Evolutionary conservation across 805 yeast genomes (phyloP), one percentile per base, ranked within the genome.

Genomic region (Saturnispora gosingensis): DNA sequence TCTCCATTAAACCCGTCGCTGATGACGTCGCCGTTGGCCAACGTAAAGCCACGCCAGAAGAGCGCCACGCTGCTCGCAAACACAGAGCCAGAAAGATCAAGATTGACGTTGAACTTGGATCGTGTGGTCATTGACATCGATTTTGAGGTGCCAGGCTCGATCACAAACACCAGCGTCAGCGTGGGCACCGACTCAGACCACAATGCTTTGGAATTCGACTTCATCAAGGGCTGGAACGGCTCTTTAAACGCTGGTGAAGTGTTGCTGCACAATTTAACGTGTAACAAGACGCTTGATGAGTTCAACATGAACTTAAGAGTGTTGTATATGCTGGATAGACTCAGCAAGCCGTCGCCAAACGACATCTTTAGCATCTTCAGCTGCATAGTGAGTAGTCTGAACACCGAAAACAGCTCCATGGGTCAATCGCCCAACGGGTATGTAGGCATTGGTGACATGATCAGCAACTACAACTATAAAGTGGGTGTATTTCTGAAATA

Each of bases 231-330:
- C 46, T 55, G 49, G 53, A 34, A 46, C 13, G 54, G 44, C n/a
- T 59, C 54, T 15, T 56, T 55, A 39, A 63, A 56, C 42, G 67
- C 61, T 16, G 65, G 64, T 45, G 59, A 53, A 11, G 56, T 67
- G 0, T 49, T 67, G n/a, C 51, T 54, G 20, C 51, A 59, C 11
- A 67, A 67, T 48, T 53, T 67, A 45, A 63, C 64, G 22, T 50
- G 54, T 18, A 54, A 49, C 27, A 22, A 56, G 40, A 67, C 69
- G 5, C 54, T 67, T 43, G 71, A 67, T 52, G 57, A 55, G 11
- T 67, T 67, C 53, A 67, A 67, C 53, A 64, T 58, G 56, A 67
- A 67, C 48, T 55, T 67, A 36, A 48, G 71, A 22, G 61, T 65
- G 7, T 54, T 67, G 40, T 56, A 67, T 32, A 66, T 60, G 53